Evolutionary conservation across 2,329 filamentous ascomycete species (phyloP), one percentile per base, ranked within the genome.

Genomic region (Pyrenophora tritici-repentis): DNA sequence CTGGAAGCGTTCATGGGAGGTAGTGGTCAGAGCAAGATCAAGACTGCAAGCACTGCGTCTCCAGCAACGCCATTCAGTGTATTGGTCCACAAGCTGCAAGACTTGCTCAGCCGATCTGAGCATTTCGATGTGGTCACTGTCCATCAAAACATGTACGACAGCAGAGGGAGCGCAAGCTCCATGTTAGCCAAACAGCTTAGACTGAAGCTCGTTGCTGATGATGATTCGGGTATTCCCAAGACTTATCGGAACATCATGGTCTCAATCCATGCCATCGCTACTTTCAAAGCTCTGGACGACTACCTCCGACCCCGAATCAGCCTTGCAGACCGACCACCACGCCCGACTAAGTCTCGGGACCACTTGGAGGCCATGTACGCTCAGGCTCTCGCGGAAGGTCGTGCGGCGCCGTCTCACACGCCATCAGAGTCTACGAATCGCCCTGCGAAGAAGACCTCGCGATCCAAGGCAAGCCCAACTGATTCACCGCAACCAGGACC

Each of bases 81-180:
- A 44, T 81, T 99, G 72, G 87, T 96, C 34, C 89, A 92, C 72
- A 99, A 99, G 74, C 80, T 99, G 26, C 94, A 99, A 75, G 94
- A 99, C 76, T 79, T 99, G 50, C 83, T 99, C 49, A 99, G 94
- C 78, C 87, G 94, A 62, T 95, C 93, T 29, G 94, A 99, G 78
- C 92, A 97, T 78, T 99, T 97, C 65, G 94, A 99, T 70, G 93
- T 99, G 37, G 85, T 96, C 55, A 99, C 94, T 6, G 92, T 97
- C 47, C 91, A 96, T 71, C 89, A 96, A 56, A 96, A 95, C 63
- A 87, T 90, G 4, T 89, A 93, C 62, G 93, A 97, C 70, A 95
- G 90, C 61, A 86, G 92, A 52, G 95, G 88, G 73, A 97, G 90
- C 68, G 91, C 93, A 17, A 88, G 93, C 0, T 95, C 93, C 1